A percentile compares a stretch with the other conserved stretches of the same genome.
phyloP scores from a whole-genome alignment of 768 basidiomycete genomes.

The Boletus rex-veris region DNA sequence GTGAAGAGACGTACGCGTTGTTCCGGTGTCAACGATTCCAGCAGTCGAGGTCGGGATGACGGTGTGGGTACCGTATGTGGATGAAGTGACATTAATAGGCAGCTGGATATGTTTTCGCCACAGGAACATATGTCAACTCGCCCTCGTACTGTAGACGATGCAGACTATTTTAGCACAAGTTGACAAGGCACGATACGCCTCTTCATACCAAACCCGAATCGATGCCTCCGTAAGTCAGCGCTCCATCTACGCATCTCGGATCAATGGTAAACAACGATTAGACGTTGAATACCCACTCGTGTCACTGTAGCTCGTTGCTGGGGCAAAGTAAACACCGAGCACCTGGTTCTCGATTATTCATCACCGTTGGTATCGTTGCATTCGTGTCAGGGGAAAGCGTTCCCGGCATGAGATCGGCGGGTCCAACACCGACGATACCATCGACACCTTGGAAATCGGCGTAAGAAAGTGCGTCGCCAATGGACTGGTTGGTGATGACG shows the following conservation, averaged over 20 bases:
- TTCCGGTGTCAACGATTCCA: slow-evolving; percentile 31
- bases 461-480: slow-evolving; percentile 21
- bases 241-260: slow-evolving; percentile 19
- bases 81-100: slow-evolving; percentile 19
- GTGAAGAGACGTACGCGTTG: slow-evolving; percentile 12
- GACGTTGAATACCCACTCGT: slow-evolving; percentile 9
- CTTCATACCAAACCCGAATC: slow-evolving; percentile 16
- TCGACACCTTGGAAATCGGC: slow-evolving; percentile 20
- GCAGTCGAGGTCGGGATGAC: slow-evolving; percentile 21
- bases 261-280: not conserved
- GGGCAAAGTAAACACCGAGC: slow-evolving; percentile 23
- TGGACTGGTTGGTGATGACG: slow-evolving; percentile 27
- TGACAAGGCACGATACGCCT: not conserved
- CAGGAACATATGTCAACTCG: slow-evolving; percentile 18
- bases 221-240: slow-evolving; percentile 23
- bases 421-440: slow-evolving; percentile 29
- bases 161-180: not conserved
- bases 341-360: slow-evolving; percentile 19
- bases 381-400: not conserved
- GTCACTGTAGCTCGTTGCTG: slow-evolving; percentile 13
- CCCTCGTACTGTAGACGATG: slow-evolving; percentile 18
- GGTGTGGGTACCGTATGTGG: slow-evolving; percentile 10
- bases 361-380: slow-evolving; percentile 22
- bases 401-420: slow-evolving; percentile 16
- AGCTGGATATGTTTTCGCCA: slow-evolving; percentile 27